phyloP scores from a whole-genome alignment of 2,329 filamentous ascomycete genomes.

The Alternaria dauci region DNA sequence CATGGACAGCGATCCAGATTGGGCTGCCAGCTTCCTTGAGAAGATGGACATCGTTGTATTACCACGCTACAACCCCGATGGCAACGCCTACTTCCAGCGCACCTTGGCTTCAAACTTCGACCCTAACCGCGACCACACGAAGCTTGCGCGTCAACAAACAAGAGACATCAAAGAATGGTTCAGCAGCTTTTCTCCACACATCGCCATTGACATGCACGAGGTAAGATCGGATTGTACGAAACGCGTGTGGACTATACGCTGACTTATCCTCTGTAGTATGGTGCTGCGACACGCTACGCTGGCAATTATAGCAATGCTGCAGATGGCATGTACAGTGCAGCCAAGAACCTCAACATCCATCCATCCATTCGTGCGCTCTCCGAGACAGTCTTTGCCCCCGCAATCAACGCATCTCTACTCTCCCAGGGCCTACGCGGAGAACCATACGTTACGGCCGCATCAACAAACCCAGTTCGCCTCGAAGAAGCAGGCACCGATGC shows the following conservation, averaged over 20 bases:
- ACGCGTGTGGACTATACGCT: neutral
- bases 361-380: slow-evolving; percentile 44
- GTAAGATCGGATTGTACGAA: neutral
- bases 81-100: slow-evolving; percentile 50
- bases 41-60: slow-evolving; percentile 47
- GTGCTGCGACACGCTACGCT: slow-evolving; percentile 36
- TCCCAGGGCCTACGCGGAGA: slow-evolving; percentile 43
- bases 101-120: slow-evolving; percentile 49
- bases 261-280: slow-evolving; percentile 29
- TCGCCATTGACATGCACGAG: slow-evolving; percentile 50
- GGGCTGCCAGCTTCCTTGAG: slow-evolving; percentile 42
- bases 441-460: slow-evolving; percentile 45
- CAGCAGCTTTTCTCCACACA: slow-evolving; percentile 42
- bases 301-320: slow-evolving; percentile 45
- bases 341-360: slow-evolving; percentile 51
- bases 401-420: slow-evolving; percentile 40
- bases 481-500: slow-evolving; percentile 49
- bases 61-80: slow-evolving; percentile 50
- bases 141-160: slow-evolving; percentile 47
- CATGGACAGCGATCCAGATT: slow-evolving; percentile 44
- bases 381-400: slow-evolving; percentile 45
- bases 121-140: slow-evolving; percentile 50
- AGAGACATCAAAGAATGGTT: slow-evolving; percentile 47
- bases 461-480: slow-evolving; percentile 33
- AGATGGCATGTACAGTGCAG: slow-evolving; percentile 48